phyloP scores from a whole-genome alignment of 441 rosid species.

The Populus hybrid region DNA sequence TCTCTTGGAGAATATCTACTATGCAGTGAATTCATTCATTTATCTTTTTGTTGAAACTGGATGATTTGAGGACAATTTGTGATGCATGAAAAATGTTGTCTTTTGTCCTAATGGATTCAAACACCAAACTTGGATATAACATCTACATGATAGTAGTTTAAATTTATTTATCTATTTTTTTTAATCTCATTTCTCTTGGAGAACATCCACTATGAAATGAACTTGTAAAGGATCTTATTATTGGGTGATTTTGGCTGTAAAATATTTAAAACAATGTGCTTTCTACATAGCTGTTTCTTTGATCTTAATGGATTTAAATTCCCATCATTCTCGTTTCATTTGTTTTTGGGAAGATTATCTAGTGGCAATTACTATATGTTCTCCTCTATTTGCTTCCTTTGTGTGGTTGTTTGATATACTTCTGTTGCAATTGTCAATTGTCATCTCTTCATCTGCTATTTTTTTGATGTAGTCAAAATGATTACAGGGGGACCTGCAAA shows the following conservation, averaged over 20 bases:
- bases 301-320: background rate
- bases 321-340: background rate
- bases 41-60: background rate
- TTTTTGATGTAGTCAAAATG: conserved; percentile 14
- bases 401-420: conserved; percentile 1
- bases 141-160: background rate
- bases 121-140: background rate
- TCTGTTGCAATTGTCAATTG: background rate
- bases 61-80: background rate
- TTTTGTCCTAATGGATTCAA: background rate
- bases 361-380: background rate
- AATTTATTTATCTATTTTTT: background rate
- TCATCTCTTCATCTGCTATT: background rate
- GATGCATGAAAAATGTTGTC: conserved; percentile 1
- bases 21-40: conserved; percentile 3
- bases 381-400: conserved; percentile 11
- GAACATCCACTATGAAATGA: background rate
- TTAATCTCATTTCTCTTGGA: background rate
- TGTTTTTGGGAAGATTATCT: background rate
- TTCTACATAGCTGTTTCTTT: background rate
- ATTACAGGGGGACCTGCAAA: conserved; percentile 74
- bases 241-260: background rate
- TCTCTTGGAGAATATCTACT: background rate
- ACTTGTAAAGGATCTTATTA: background rate
- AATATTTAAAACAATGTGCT: background rate